A percentile compares a stretch with the other conserved stretches of the same genome.
Conservation (phyloP, 2,329 filamentous ascomycete species). For the Fusarium acutatum region DNA sequence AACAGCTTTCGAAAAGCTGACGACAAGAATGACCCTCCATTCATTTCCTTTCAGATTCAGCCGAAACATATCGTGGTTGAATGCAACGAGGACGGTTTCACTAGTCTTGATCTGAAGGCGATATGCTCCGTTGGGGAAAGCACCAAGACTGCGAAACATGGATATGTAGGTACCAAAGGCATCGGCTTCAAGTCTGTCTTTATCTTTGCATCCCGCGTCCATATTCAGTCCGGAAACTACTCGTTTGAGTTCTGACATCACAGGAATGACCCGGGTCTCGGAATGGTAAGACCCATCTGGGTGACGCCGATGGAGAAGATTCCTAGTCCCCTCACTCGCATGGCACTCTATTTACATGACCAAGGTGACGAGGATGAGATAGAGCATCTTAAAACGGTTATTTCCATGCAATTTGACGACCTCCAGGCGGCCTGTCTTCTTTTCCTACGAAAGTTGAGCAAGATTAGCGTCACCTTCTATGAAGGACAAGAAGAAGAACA, state of each 20-base stretch:
- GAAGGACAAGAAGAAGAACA: not conserved
- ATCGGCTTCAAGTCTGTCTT: slow-evolving; percentile 33
- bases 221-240: slow-evolving; percentile 28
- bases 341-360: slow-evolving; percentile 17
- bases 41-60: slow-evolving; percentile 24
- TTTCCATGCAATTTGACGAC: slow-evolving; percentile 11
- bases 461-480: slow-evolving; percentile 11
- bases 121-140: slow-evolving; percentile 28
- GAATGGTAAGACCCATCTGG: slow-evolving; percentile 28
- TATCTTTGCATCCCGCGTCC: slow-evolving; percentile 14
- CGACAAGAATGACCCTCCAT: not conserved
- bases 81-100: slow-evolving; percentile 32
- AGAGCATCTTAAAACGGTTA: not conserved
- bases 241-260: slow-evolving; percentile 27
- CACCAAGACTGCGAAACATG: slow-evolving; percentile 19
- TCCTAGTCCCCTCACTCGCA: slow-evolving; percentile 11
- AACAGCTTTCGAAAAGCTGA: slow-evolving; percentile 1
- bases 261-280: slow-evolving; percentile 5
- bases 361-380: slow-evolving; percentile 1
- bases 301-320: not conserved
- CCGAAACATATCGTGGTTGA: slow-evolving; percentile 25
- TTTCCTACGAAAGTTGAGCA: slow-evolving; percentile 16
- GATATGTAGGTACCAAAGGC: slow-evolving; percentile 27
- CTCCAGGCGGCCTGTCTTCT: slow-evolving; percentile 11
- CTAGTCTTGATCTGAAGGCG: not conserved